Evolutionary conservation across 352 stramenopile species (phyloP), one percentile per base, ranked within the genome.

Genomic region (Pythium sukuiense): DNA sequence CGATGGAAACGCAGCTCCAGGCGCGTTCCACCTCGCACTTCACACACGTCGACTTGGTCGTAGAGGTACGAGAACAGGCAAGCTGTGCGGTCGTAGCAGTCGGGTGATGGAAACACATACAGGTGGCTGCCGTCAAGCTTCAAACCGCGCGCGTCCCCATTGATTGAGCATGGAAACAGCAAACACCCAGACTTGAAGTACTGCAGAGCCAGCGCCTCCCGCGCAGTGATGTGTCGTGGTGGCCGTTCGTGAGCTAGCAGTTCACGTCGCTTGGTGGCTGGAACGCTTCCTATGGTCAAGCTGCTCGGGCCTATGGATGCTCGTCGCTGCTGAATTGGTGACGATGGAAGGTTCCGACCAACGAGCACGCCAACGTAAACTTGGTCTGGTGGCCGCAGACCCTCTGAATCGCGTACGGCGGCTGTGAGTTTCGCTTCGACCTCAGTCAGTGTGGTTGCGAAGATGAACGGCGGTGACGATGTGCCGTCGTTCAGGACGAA

Each of bases 1-100:
- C 71, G 77, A 32, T 53, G 62, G 18, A 91, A 88, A 8, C 79
- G 80, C 6, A 92, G 63, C 55, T 90, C 79, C 2, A 92, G 60
- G 0, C 80, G 73, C 5, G 71, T 76, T 7, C 55, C 52, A 7
- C 69, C 69, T 6, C 59, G 46, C 1, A 79, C 73, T 43, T 88
- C 73, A 41, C 82, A 93, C 1, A 65, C 69, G 18, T 87, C 80
- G 3, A 92, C 61, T 50, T 79, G 69, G 12, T 85, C 77, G 58
- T 89, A 90, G 12, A 53, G 54, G 45, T 92, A 92, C 35, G 74
- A 86, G 64, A 92, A 89, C 53, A 90, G 69, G 52, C 76, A 91
- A 12, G 85, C 85, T 20, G 73, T 88, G n/a, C 77, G 76, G 29
- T 89, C 81, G 43, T 76, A 69, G 33, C 71, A 84, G 35, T 91